phyloP scores from a whole-genome alignment of 768 basidiomycete genomes.

The Leccinum longicurvipes region DNA sequence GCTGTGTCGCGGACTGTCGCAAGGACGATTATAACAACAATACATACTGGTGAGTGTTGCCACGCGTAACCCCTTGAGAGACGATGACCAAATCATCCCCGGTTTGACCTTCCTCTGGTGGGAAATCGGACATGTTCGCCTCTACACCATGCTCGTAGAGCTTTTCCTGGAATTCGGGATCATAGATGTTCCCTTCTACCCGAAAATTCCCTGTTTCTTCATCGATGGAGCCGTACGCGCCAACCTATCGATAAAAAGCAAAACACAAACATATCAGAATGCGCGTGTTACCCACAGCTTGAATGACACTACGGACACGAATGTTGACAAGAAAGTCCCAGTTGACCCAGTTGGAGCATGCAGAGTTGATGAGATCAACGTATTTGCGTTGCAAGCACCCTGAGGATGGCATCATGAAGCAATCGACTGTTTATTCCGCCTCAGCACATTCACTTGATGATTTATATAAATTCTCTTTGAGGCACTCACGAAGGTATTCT shows the following conservation, averaged over 20 bases:
- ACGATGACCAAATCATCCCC: slow-evolving; percentile 23
- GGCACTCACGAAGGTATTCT: background rate
- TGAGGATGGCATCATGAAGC: slow-evolving; percentile 2
- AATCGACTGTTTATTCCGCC: background rate
- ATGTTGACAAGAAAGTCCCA: slow-evolving; percentile 33
- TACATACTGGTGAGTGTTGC: slow-evolving; percentile 3
- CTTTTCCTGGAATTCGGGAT: slow-evolving; percentile 16
- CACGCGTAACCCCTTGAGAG: slow-evolving; percentile 14
- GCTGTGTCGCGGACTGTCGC: background rate
- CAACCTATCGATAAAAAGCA: slow-evolving; percentile 23
- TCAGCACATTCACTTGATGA: background rate
- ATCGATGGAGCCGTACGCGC: slow-evolving; percentile 33
- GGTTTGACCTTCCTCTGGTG: slow-evolving; percentile 12
- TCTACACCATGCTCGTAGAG: slow-evolving; percentile 10
- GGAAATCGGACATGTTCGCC: slow-evolving; percentile 15
- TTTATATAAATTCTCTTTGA: background rate
- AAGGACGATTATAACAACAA: background rate
- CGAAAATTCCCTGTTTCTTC: slow-evolving; percentile 28
- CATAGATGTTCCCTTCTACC: slow-evolving; percentile 36
- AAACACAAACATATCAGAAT: background rate
- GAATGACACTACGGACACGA: slow-evolving; percentile 15
- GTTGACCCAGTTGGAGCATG: slow-evolving; percentile 35
- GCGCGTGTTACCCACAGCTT: background rate
- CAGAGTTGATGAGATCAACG: slow-evolving; percentile 30
- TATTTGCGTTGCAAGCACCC: slow-evolving; percentile 31